Conservation (phyloP, 108 stramenopile genomes). For the Aureococcus anophagefferens region DNA sequence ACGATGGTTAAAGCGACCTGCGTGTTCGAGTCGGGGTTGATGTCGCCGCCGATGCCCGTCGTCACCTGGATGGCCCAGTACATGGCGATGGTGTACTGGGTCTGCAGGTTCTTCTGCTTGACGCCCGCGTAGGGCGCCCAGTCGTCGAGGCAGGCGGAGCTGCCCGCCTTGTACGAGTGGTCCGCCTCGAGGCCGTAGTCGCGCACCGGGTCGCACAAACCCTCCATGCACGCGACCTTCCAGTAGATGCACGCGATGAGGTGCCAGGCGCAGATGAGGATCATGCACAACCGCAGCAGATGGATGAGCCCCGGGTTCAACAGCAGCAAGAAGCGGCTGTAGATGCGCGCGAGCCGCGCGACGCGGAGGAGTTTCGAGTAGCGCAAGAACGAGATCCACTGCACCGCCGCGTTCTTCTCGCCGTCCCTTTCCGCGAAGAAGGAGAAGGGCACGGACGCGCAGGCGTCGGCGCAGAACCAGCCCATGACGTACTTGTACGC, state of each 20-base stretch:
- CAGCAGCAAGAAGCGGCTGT: too few species aligned
- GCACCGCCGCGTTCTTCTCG: too few species aligned
- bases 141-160: neutral
- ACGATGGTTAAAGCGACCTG: neutral
- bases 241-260: neutral
- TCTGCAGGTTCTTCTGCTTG: too few species aligned
- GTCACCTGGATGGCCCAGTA: constrained; percentile 1
- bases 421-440: too few species aligned
- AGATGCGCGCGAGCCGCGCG: too few species aligned
- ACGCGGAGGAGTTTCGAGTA: too few species aligned
- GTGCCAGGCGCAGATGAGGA: neutral
- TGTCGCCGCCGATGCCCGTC: constrained; percentile 2
- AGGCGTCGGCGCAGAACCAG: too few species aligned
- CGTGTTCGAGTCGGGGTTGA: neutral
- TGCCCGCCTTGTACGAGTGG: neutral
- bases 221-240: neutral
- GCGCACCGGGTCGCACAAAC: neutral
- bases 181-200: neutral
- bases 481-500: too few species aligned
- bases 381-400: too few species aligned
- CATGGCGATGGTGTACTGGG: neutral
- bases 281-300: neutral
- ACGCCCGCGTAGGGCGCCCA: neutral
- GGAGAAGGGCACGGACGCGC: too few species aligned
- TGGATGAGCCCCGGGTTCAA: neutral